These are phyloP conservation scores for Schoenoplectus tabernaemontani DNA, from an alignment of 202 grass and related monocot species.

Conservation along the genomic window DNA sequence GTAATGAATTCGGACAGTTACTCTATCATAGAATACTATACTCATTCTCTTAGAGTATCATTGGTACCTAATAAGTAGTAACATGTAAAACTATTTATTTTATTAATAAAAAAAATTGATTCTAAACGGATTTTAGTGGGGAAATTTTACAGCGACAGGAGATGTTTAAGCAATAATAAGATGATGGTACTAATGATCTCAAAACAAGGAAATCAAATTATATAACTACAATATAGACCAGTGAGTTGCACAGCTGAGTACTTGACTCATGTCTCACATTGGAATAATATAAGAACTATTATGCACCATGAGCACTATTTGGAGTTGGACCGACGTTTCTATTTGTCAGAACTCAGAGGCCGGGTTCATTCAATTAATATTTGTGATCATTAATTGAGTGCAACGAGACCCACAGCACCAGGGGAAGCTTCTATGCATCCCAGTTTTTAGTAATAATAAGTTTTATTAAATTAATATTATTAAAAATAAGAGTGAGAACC, in stretches of 20 bases:
- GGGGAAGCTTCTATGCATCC: slow-evolving; percentile 19
- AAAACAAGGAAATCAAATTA: not conserved
- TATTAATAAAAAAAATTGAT: too few relatives aligned
- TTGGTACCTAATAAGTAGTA: too few relatives aligned
- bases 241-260: not conserved
- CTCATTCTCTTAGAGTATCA: too few relatives aligned
- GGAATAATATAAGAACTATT: not conserved
- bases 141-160: not conserved
- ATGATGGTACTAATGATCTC: not conserved
- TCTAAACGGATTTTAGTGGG: not conserved
- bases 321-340: not conserved
- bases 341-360: not conserved
- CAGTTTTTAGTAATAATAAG: too few relatives aligned
- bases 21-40: too few relatives aligned
- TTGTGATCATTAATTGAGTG: not conserved
- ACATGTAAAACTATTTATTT: too few relatives aligned
- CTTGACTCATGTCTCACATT: not conserved
- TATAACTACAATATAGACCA: not conserved
- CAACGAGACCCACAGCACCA: not conserved
- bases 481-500: too few relatives aligned
- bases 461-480: too few relatives aligned
- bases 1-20: too few relatives aligned
- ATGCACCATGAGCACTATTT: not conserved
- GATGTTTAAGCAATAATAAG: not conserved
- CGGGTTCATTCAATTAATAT: not conserved